Evolutionary conservation across 179 eudicot species (phyloP), one percentile per base, ranked within the genome.

Genomic region (Drosera spatulata): DNA sequence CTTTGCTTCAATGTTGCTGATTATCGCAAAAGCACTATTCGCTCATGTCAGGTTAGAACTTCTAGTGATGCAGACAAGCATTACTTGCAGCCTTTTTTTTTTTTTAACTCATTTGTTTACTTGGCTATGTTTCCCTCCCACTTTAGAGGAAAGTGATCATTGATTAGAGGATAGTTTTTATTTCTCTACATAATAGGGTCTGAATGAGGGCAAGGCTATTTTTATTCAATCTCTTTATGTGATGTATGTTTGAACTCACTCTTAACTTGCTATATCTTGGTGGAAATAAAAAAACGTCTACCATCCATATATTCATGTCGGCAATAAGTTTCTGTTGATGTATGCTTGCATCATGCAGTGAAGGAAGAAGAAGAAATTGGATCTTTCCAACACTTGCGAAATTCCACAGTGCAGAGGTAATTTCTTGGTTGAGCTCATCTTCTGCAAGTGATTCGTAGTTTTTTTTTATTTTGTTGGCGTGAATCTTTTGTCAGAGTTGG

Each of bases 361-460:
- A 93, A 78, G 99, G 99, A 65, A 86, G 94, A 74, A 82, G 99
- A 74, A 85, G 97, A 71, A 89, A 86, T 72, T 93, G 99, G 99
- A 76, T 83, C 68, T 86, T 93, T 60, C 99, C 99, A 41, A 80
- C 79, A 46, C 86, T 93, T 40, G 67, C 70, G 63, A 84, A 77
- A 64, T 73, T 80, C 62, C 58, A 67, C 46, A 61, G 50, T 43
- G 60, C 69, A 8, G 74, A 82, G 99, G 97, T 93, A 76, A 41
- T 72, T 72, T 22, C 11, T 56, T 69, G 50, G 39, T 44, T 15
- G 10, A 50, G n/a, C 53, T 7, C 13, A 50, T 11, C 53, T 7
- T 50, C 13, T 50, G 10, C 53, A 4, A 4, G n/a, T 7, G 40
- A 14, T 13, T 6, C 37, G 3, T 53, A 13, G 15, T 53, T 5